Evolutionary conservation across 1,139 yeast genomes (phyloP).

Genomic region (Keqinozyma sinolaborantium): DNA sequence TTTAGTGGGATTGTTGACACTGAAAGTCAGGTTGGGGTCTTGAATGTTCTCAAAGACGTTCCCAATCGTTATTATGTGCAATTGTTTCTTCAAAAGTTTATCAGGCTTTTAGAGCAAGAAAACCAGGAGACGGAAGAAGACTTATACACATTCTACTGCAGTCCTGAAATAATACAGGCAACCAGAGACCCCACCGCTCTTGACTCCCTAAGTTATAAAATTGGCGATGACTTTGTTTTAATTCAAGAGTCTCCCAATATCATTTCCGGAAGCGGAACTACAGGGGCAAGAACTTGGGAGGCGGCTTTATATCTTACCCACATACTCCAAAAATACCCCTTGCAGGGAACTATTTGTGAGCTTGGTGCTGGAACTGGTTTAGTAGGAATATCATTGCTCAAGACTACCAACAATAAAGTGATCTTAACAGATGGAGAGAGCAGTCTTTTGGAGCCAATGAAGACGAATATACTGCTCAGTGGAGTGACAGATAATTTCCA

Average conservation of each 20-base stretch:
- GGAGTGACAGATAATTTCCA: slow-evolving; percentile 7
- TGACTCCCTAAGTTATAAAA: slow-evolving; percentile 47
- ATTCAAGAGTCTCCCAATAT: slow-evolving; percentile 62
- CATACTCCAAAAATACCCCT: slow-evolving; percentile 30
- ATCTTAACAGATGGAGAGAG: slow-evolving; percentile 78
- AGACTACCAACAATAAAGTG: slow-evolving; percentile 27
- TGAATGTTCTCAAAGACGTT: slow-evolving; percentile 3
- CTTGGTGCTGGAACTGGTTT: slow-evolving; percentile 91
- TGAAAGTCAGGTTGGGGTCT: slow-evolving; percentile 8
- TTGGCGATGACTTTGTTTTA: slow-evolving; percentile 28
- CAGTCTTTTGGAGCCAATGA: slow-evolving; percentile 51
- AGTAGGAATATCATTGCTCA: slow-evolving; percentile 58
- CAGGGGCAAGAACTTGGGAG: slow-evolving; percentile 94
- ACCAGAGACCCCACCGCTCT: slow-evolving; percentile 38
- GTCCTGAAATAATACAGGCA: slow-evolving; percentile 32
- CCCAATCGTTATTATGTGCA: slow-evolving; percentile 51
- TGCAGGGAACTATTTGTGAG: slow-evolving; percentile 47
- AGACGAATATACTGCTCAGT: slow-evolving; percentile 47
- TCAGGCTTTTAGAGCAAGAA: slow-evolving; percentile 29
- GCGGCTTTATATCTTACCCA: slow-evolving; percentile 70
- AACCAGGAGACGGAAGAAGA: slow-evolving; percentile 34
- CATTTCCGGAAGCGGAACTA: slow-evolving; percentile 72
- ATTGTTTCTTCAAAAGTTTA: slow-evolving; percentile 37
- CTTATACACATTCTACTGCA: slow-evolving; percentile 49
- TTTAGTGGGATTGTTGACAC: not conserved